These are phyloP conservation scores for Pyrenophora teres DNA, from an alignment of 2,329 filamentous ascomycete genomes.

Conservation along the genomic window DNA sequence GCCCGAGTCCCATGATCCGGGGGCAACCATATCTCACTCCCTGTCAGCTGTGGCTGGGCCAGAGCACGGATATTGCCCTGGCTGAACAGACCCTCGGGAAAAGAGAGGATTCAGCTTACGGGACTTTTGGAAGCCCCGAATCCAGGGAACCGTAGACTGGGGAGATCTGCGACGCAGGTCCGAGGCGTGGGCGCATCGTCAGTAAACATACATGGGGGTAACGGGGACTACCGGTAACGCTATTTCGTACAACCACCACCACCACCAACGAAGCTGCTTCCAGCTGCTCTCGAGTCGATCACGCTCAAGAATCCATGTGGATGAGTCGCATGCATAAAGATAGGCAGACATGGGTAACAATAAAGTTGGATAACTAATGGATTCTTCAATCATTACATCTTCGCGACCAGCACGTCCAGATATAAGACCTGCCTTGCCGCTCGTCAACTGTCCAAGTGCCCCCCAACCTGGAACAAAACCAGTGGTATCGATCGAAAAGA, in stretches of 20 bases:
- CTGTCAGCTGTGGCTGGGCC: not conserved
- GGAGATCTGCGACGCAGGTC: conserved; percentile 8
- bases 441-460: not conserved
- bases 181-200: conserved; percentile 1
- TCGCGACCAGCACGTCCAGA: conserved; percentile 9
- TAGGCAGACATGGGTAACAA: no score
- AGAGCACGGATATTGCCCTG: not conserved
- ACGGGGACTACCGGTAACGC: not conserved
- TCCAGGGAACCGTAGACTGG: not conserved
- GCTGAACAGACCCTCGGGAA: conserved; percentile 1
- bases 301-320: no score
- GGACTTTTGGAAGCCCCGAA: not conserved
- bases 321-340: no score
- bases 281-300: no score
- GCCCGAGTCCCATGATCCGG: not conserved
- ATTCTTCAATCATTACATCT: conserved; percentile 8
- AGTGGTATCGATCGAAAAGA: conserved; percentile 18
- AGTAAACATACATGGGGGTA: not conserved
- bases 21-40: not conserved
- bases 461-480: not conserved
- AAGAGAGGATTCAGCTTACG: conserved; percentile 2
- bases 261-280: no score
- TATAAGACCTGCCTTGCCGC: not conserved
- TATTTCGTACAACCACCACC: no score
- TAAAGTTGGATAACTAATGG: not conserved